phyloP scores from a whole-genome alignment of 805 yeast species.

The Ogataea polymorpha region DNA sequence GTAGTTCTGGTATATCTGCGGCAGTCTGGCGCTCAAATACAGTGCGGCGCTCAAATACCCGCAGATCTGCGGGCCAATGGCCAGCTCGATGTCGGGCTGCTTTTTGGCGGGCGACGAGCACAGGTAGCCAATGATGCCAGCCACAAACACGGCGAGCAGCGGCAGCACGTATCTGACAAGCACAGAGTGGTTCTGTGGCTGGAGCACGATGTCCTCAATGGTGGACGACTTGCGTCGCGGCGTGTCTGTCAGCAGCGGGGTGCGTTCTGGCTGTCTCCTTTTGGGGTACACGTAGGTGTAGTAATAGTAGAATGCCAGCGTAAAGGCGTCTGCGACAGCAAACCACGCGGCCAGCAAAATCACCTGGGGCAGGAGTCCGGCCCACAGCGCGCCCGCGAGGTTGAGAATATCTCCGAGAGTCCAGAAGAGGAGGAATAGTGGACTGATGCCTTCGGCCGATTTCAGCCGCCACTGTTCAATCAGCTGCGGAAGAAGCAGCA shows the following conservation, averaged over 20 bases:
- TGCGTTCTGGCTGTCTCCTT: constrained; percentile 25
- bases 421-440: constrained; percentile 67
- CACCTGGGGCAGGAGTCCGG: constrained; percentile 65
- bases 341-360: constrained; percentile 73
- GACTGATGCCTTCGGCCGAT: constrained; percentile 73
- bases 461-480: constrained; percentile 78
- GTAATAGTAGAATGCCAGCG: constrained; percentile 59
- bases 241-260: constrained; percentile 32
- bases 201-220: constrained; percentile 48
- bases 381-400: constrained; percentile 67
- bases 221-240: constrained; percentile 46
- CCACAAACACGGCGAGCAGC: constrained; percentile 53
- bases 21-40: constrained; percentile 69
- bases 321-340: constrained; percentile 65
- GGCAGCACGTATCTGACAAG: constrained; percentile 57
- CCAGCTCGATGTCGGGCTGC: constrained; percentile 28
- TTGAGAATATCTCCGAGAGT: constrained; percentile 69
- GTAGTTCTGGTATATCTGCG: constrained; percentile 83
- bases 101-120: constrained; percentile 38
- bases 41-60: constrained; percentile 69
- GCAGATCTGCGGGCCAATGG: constrained; percentile 58
- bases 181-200: constrained; percentile 44
- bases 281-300: constrained; percentile 47
- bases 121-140: constrained; percentile 61
- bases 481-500: constrained; percentile 69